Evolutionary conservation across 176 grass and related monocot genomes (phyloP), one percentile per base, ranked within the genome.

Genomic region (Oryza australiensis): DNA sequence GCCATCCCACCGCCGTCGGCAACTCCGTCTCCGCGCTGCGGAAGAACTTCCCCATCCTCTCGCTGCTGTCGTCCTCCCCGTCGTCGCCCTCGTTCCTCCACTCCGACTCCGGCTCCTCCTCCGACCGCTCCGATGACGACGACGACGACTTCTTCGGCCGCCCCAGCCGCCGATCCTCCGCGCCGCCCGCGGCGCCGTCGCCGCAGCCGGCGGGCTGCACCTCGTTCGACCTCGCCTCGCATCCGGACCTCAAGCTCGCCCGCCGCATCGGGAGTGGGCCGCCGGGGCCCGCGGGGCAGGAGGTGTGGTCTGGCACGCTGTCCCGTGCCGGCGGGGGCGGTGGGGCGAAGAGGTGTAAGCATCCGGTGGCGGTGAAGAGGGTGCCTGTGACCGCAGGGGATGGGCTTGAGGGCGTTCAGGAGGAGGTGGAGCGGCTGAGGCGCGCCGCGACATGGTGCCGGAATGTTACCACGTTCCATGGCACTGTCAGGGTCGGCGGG

Each of bases 31-130:
- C 90, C 30, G 91, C 89, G 48, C 97, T 99, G 55, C 86, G 88
- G 15, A 99, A 99, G 91, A 99, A 99, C 86, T 99, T 92, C 70
- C 89, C 93, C 60, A 83, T 99, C 79, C 84, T 99, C 73, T 94
- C 97, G 0, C 97, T 99, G 24, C 81, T 99, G 33, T 85, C 97
- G 55, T 51, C 80, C 40, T 83, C 93, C 65, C 82, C 90, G 0
- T 95, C 96, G 13, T 92, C 88, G 20, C 90, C 95, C 0, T 95
- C 95, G 51, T 92, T 99, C 77, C 89, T 72, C 76, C 85, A 87
- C 81, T 88, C 82, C 23, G 88, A 90, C 62, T 76, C 86, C 24
- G 82, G 43, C 28, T 87, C 86, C 13, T 84, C 79, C 30, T 82
- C 66, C 70, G 71, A 81, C 11, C 76, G 26, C 37, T 43, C 68